Percentiles rank a stretch among this genome's conserved stretches.
These are phyloP conservation scores for Myxozyma nipponensis DNA, from an alignment of 805 yeast species.

Conservation along the genomic window DNA sequence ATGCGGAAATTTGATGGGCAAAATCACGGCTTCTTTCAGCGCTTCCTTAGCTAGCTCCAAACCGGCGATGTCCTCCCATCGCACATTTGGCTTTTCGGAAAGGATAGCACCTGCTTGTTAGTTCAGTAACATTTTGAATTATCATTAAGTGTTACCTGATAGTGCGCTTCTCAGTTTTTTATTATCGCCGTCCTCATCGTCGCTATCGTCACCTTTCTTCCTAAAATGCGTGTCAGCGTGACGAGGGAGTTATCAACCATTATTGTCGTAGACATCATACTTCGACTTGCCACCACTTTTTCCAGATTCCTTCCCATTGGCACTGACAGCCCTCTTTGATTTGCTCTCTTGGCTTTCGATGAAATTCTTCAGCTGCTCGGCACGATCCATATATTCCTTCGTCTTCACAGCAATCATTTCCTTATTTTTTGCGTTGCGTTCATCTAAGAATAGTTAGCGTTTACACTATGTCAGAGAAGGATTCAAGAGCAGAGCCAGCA, in stretches of 20 bases:
- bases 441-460: slow-evolving; percentile 42
- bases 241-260: too few relatives aligned
- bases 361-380: slow-evolving; percentile 89
- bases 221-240: too few relatives aligned
- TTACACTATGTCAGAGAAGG: background rate
- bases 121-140: background rate
- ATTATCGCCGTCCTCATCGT: slow-evolving; percentile 69
- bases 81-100: slow-evolving; percentile 85
- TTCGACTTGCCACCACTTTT: slow-evolving; percentile 22
- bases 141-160: slow-evolving; percentile 48
- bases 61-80: slow-evolving; percentile 96
- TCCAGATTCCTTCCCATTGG: slow-evolving; percentile 24
- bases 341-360: slow-evolving; percentile 57
- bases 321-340: slow-evolving; percentile 28
- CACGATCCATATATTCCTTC: slow-evolving; percentile 85
- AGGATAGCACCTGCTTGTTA: slow-evolving; percentile 55
- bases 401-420: slow-evolving; percentile 84
- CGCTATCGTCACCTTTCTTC: slow-evolving; percentile 45
- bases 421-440: slow-evolving; percentile 83
- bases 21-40: slow-evolving; percentile 90
- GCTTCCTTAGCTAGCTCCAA: slow-evolving; percentile 94
- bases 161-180: slow-evolving; percentile 87
- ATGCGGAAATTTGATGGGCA: slow-evolving; percentile 95
- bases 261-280: slow-evolving; percentile 27
- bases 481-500: background rate